Conservation (phyloP, 768 basidiomycete genomes). For the Serpula lacrymans region DNA sequence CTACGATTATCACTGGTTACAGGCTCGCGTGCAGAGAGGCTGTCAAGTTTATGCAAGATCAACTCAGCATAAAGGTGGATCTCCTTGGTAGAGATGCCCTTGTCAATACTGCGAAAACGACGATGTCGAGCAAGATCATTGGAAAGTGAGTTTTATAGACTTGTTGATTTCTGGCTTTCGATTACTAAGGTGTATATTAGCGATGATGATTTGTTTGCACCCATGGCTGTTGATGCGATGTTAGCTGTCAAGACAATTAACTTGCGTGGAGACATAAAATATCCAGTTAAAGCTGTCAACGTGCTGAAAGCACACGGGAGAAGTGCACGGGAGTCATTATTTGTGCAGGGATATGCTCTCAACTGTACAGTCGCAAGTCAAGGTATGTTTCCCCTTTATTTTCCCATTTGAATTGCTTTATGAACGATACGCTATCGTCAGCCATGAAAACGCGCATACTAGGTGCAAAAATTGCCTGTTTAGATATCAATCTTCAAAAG, state of each 20-base stretch:
- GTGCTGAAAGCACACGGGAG: conserved; percentile 96
- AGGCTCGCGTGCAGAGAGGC: conserved; percentile 95
- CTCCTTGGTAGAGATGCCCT: conserved; percentile 87
- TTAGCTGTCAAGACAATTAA: conserved; percentile 94
- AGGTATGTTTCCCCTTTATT: conserved; percentile 50
- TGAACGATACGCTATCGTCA: conserved; percentile 29
- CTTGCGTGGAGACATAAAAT: conserved; percentile 92
- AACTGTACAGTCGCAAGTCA: conserved; percentile 99
- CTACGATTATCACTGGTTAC: conserved; percentile 98
- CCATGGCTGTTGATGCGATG: conserved; percentile 99
- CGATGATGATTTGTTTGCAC: conserved; percentile 96
- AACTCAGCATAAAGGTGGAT: conserved; percentile 93
- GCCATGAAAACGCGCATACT: conserved; percentile 96
- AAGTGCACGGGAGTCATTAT: conserved; percentile 92
- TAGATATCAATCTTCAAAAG: conserved; percentile 97
- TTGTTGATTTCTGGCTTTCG: background rate
- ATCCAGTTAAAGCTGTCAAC: conserved; percentile 99
- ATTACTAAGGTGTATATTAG: conserved; percentile 37
- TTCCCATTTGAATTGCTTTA: conserved; percentile 2
- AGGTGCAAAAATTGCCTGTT: conserved; percentile 95
- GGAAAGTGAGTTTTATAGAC: conserved; percentile 65
- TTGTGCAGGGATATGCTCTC: conserved; percentile 93
- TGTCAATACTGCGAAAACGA: conserved; percentile 96
- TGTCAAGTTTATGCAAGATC: conserved; percentile 97
- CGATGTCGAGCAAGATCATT: conserved; percentile 98